Evolutionary conservation across 2,329 filamentous ascomycete species (phyloP).

Genomic region (Penicillium crustosum): DNA sequence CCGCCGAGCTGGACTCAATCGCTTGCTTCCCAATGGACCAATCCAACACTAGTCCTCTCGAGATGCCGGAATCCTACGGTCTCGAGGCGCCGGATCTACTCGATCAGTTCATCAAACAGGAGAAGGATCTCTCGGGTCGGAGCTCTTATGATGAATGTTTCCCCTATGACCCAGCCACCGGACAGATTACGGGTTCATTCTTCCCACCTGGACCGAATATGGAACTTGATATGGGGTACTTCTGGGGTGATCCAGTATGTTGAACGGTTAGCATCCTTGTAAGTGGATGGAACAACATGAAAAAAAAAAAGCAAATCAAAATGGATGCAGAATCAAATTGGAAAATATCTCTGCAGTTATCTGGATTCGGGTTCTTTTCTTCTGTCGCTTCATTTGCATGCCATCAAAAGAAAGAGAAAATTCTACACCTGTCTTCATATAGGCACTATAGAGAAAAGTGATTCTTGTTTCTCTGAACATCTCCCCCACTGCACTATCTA

Average conservation of each 20-base stretch:
- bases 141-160: constrained; percentile 33
- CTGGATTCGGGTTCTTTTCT: constrained; percentile 5
- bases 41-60: constrained; percentile 19
- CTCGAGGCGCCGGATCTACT: constrained; percentile 29
- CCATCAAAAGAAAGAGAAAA: constrained; percentile 5
- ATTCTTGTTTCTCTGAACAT: constrained; percentile 7
- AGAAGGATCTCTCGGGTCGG: constrained; percentile 25
- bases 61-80: constrained; percentile 16
- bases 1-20: constrained; percentile 24
- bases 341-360: constrained; percentile 2
- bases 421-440: constrained; percentile 1
- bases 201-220: constrained; percentile 33
- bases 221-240: constrained; percentile 35
- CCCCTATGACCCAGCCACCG: constrained; percentile 37
- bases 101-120: constrained; percentile 29
- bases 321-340: constrained; percentile 5
- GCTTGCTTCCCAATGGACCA: constrained; percentile 30
- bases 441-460: constrained; percentile 10
- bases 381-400: constrained; percentile 10
- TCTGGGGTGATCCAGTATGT: constrained; percentile 34
- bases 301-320: not conserved
- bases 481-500: not conserved
- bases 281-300: not conserved
- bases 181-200: constrained; percentile 40
- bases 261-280: constrained; percentile 3